Base-by-base conservation (phyloP, 768 basidiomycete genomes). In the Lentinula sp. region DNA sequence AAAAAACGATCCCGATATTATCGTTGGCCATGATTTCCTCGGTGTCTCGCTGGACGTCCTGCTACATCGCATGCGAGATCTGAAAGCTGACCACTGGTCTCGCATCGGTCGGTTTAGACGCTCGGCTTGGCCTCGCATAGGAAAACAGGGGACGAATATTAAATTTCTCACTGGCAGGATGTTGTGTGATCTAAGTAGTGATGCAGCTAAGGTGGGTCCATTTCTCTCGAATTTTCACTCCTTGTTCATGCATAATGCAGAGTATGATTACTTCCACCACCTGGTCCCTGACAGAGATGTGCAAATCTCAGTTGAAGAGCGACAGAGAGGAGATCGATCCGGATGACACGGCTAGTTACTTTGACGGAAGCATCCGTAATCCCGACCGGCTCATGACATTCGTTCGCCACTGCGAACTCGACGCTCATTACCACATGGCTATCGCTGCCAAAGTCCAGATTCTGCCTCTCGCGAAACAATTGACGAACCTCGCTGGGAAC, bases 211-310 rank as follows among this genome's bases (percentile, higher is more conserved):
- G 79, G 95, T 93, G 66, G 1, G 81, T 60, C 1, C 32, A 37
- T 45, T 33, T 48, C 9, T 61, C 15, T 28, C 28, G 3, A 10
- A 12, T 43, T 28, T 60, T 20, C 57, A 3, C 54, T 4, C 8
- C 46, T 41, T 61, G 48, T 41, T 55, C 10, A 55, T 20, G 12
- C 20, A 6, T 33, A 6, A 41, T 16, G 18, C 67, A 96, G 94
- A 88, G 91, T 20, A 96, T 98, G 93, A 98, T 99, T 70, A 76
- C 88, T 0, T 98, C 97, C 3, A 98, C 94, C 4, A 98, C 97
- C 1, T 99, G 97, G 97, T 96, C 95, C 2, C 76, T 98, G 57
- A 93, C 93, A 8, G 97, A 99, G 73, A 98, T 99, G 95, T 95
- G 92, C 75, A 83, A 80, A 63, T 91, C 93, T 0, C 90, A 96